Evolutionary conservation across 1,284 basidiomycete genomes (phyloP), one percentile per base, ranked within the genome.

Genomic region (Phylloboletellus chloephorus): DNA sequence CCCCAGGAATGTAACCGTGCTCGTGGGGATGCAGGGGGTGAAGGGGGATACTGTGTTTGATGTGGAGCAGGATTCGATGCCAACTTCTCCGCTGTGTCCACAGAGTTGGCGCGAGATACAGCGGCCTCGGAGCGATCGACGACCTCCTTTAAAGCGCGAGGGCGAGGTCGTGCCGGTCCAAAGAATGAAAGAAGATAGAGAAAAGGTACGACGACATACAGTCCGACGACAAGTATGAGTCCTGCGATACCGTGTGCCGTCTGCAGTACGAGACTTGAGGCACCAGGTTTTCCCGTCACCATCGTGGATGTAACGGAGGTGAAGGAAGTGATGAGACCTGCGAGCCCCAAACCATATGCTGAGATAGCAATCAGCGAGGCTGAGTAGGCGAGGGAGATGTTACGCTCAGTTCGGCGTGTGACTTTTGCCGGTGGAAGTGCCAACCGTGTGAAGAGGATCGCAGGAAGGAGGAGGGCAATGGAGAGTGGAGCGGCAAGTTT

Each of bases 401-500:
- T 58, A 40, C 43, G 56, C 20, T 56, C 31, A 38, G 54, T 46
- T 46, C 47, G 31, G 44, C 34, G 48, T 8, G 36, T 44, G 31
- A 49, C 41, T 43, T 61, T 55, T 26, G 66, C 65, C 19, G 69
- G 58, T 7, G 73, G 69, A 16, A 69, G 66, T 20, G 69, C 69
- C 31, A 76, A 56, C 31, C 85, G 76, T 48, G 71, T 68, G 28
- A 80, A 54, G 16, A 84, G 60, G 33, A 79, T 54, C 3, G 72
- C 67, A 13, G 72, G 72, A 37, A 82, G 67, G 13, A 81, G 58
- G 20, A 82, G 54, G 11, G 70, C 76, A 21, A 84, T 46, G 8
- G 85, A 88, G 16, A 85, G 56, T 4, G 84, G 75, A 3, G 79
- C 70, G 6, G 82, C 56, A 24, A 78, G 57, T 62, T 85, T 87